Evolutionary conservation across 2,329 filamentous ascomycete genomes (phyloP).

Genomic region (Sclerotiophoma versabilis): DNA sequence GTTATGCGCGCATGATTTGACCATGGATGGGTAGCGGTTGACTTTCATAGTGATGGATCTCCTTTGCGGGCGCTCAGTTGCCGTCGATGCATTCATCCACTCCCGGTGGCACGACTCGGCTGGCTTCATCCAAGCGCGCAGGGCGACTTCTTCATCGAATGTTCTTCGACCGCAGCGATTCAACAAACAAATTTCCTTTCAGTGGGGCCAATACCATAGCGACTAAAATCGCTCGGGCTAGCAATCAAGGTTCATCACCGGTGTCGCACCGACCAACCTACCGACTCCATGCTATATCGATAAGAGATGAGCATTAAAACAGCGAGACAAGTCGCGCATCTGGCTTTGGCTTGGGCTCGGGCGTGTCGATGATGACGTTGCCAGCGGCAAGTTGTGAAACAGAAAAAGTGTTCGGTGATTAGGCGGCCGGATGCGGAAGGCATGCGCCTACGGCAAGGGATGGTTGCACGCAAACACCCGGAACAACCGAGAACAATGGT

Average conservation of each 20-base stretch:
- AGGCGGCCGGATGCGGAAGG: constrained; percentile 18
- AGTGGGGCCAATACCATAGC: constrained; percentile 17
- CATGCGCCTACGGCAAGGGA: constrained; percentile 15
- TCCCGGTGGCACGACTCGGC: constrained; percentile 9
- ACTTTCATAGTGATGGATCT: neutral
- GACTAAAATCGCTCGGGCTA: constrained; percentile 19
- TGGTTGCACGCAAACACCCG: constrained; percentile 11
- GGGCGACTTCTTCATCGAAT: constrained; percentile 13
- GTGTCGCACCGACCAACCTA: constrained; percentile 22
- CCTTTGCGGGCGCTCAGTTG: constrained; percentile 3
- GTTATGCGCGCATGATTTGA: neutral
- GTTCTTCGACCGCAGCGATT: constrained; percentile 16
- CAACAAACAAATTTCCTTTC: constrained; percentile 17
- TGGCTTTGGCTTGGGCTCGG: constrained; percentile 11
- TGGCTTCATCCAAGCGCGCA: constrained; percentile 11
- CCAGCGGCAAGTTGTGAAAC: constrained; percentile 25
- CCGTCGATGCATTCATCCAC: constrained; percentile 11
- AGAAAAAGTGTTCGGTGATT: constrained; percentile 17
- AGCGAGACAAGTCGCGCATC: constrained; percentile 11
- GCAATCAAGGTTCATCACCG: constrained; percentile 20
- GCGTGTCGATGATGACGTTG: constrained; percentile 35
- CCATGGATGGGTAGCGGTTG: neutral
- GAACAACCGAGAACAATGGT: constrained; percentile 10
- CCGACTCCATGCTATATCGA: constrained; percentile 24
- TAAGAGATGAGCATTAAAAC: constrained; percentile 14